Conservation (phyloP, 129 eudicot species). For the Pittosporum tobira region DNA sequence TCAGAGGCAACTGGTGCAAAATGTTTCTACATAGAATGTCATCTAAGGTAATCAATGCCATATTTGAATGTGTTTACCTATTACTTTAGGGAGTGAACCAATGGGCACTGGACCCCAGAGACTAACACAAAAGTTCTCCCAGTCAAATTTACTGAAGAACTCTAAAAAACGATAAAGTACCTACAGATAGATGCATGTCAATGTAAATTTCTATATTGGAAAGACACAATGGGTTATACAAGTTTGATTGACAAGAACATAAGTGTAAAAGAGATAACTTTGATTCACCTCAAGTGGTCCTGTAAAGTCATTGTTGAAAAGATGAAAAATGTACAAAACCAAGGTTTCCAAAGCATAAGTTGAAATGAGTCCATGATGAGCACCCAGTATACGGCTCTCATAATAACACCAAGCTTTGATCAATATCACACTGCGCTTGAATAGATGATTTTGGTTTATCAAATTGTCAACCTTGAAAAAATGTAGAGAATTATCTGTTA, state of each 20-base stretch:
- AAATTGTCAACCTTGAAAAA: slow-evolving; percentile 22
- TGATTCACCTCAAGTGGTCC: slow-evolving; percentile 32
- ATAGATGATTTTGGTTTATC: slow-evolving; percentile 29
- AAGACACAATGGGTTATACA: not conserved
- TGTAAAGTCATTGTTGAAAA: slow-evolving; percentile 24
- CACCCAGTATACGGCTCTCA: slow-evolving; percentile 32
- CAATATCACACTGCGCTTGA: slow-evolving; percentile 29
- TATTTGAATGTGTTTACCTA: slow-evolving; percentile 11
- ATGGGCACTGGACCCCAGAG: slow-evolving; percentile 29
- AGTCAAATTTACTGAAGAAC: slow-evolving; percentile 32
- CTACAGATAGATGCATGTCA: not conserved
- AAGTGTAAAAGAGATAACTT: not conserved
- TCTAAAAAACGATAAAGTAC: slow-evolving; percentile 30
- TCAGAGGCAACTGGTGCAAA: not conserved
- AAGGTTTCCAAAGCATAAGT: slow-evolving; percentile 33
- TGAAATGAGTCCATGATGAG: slow-evolving; percentile 35
- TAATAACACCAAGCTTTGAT: slow-evolving; percentile 41
- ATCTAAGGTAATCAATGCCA: not conserved
- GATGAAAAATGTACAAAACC: slow-evolving; percentile 31
- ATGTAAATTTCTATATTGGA: not conserved
- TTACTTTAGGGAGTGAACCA: slow-evolving; percentile 25
- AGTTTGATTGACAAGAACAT: not conserved
- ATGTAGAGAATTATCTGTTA: slow-evolving; percentile 7
- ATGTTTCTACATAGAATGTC: not conserved
- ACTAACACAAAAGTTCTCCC: slow-evolving; percentile 31